A percentile compares a stretch with the other conserved stretches of the same genome.
These are phyloP conservation scores for Microcos paniculata DNA, from an alignment of 345 rosid genomes.

Conservation along the genomic window DNA sequence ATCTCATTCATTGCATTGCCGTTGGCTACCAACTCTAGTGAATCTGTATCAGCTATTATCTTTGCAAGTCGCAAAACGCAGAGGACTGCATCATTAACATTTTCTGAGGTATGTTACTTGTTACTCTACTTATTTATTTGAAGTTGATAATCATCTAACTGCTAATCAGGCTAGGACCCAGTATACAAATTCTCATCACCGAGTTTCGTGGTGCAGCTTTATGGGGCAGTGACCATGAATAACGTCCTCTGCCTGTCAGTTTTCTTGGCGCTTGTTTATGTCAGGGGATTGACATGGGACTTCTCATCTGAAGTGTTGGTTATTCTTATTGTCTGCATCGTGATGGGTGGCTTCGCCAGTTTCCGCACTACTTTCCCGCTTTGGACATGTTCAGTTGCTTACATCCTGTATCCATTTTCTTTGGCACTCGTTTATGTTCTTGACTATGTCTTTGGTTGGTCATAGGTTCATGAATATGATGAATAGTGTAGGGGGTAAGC, in stretches of 20 bases:
- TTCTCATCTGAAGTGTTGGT: conserved; percentile 93
- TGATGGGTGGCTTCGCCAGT: conserved; percentile 83
- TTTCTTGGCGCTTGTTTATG: conserved; percentile 80
- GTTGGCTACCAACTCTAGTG: conserved; percentile 82
- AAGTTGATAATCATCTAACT: not conserved
- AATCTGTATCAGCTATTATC: conserved; percentile 90
- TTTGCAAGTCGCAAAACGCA: conserved; percentile 78
- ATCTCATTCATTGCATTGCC: conserved; percentile 92
- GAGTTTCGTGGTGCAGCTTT: conserved; percentile 55
- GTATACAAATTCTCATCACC: not conserved
- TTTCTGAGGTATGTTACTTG: conserved; percentile 72
- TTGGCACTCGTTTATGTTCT: conserved; percentile 83
- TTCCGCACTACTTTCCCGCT: conserved; percentile 88
- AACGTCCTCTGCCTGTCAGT: conserved; percentile 89
- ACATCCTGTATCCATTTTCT: conserved; percentile 75
- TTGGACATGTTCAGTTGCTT: conserved; percentile 80
- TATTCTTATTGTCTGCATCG: conserved; percentile 73
- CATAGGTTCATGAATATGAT: conserved; percentile 34
- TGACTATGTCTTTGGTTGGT: conserved; percentile 85
- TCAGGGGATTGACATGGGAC: conserved; percentile 86
- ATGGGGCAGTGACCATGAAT: conserved; percentile 92
- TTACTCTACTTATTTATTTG: not conserved
- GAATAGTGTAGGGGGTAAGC: not conserved
- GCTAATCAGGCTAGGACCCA: not conserved
- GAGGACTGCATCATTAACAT: conserved; percentile 82